Evolutionary conservation across 2,329 filamentous ascomycete genomes (phyloP), one percentile per base, ranked within the genome.

Genomic region (Hypoxylon sp.): DNA sequence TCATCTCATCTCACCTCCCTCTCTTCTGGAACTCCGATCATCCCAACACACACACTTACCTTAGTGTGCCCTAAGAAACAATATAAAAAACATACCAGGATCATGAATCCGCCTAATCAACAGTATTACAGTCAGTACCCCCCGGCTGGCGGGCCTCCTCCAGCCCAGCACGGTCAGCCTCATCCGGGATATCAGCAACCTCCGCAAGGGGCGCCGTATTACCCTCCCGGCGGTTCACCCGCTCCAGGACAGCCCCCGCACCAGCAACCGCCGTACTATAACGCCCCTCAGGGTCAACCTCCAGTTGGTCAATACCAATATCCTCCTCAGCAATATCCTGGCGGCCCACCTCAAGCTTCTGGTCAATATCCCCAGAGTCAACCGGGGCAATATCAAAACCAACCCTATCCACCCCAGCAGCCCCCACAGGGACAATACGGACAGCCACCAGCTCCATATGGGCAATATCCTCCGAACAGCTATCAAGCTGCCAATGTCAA

Each of bases 81-180:
- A 25, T 38, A 34, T 17, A 43, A 32, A 28, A 48, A 5, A 32
- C 2, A 30, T 34, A 56, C 10, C 0, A 5, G 2, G n/a, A 61
- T 28, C 13, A 68, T 68, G 65, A 58, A 66, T 21, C 49, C 53
- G 14, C 43, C 50, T 19, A 67, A 58, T 5, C 66, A 52, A 25
- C 52, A 63, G 5, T 65, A 62, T 30, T 65, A 68, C 43, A 43
- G 38, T 46, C 58, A 57, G n/a, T 63, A 63, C 13, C 53, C 66
- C n/a, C 53, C 58, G 10, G 10, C 48, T 32, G 41, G 56, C 48
- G 61, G 55, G 1, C 49, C 51, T 21, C 56, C 56, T 50, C 60
- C 30, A 5, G 46, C 46, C 19, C 60, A 63, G 23, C 19, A 46
- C 7, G 61, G 60, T 17, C 60, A 65, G 17, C 11, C 65, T 50